Evolutionary conservation across 2,329 filamentous ascomycete species (phyloP).

Genomic region (Aspergillus transmontanensis): DNA sequence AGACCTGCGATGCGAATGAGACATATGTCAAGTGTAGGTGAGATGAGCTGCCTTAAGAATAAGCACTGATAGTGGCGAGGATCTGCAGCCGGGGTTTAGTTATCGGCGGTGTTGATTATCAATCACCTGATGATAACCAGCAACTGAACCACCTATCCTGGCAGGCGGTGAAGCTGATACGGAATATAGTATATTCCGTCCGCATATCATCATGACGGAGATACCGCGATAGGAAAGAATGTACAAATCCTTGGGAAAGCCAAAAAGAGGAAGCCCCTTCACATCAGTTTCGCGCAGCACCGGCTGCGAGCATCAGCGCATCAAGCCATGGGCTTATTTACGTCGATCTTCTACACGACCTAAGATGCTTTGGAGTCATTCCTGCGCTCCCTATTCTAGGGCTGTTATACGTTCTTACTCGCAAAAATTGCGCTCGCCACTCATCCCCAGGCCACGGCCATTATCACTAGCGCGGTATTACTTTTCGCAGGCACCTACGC

Average conservation of each 20-base stretch:
- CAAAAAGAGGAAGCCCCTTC: neutral
- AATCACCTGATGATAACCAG: conserved; percentile 19
- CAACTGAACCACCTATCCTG: neutral
- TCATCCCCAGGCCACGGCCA: conserved; percentile 17
- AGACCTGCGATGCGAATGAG: neutral
- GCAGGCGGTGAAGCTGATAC: conserved; percentile 17
- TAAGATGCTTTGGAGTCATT: conserved; percentile 32
- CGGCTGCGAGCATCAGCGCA: conserved; percentile 20
- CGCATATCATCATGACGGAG: conserved; percentile 13
- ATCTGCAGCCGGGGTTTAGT: conserved; percentile 13
- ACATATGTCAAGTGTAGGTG: neutral
- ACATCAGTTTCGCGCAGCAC: conserved; percentile 12
- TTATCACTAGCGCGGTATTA: conserved; percentile 17
- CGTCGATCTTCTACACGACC: neutral
- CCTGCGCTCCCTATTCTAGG: conserved; percentile 34
- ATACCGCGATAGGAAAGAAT: conserved; percentile 25
- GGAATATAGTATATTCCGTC: conserved; percentile 18
- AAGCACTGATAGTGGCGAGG: conserved; percentile 1
- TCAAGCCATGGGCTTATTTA: conserved; percentile 25
- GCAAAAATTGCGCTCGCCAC: conserved; percentile 27
- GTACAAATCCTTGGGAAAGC: conserved; percentile 7
- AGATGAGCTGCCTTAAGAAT: neutral
- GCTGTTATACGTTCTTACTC: conserved; percentile 29
- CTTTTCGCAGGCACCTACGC: conserved; percentile 17
- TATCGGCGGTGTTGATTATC: conserved; percentile 2